A percentile compares a stretch with the other conserved stretches of the same genome.
Conservation (phyloP, 2,329 filamentous ascomycete species). For the Cyanodermella asteris region DNA sequence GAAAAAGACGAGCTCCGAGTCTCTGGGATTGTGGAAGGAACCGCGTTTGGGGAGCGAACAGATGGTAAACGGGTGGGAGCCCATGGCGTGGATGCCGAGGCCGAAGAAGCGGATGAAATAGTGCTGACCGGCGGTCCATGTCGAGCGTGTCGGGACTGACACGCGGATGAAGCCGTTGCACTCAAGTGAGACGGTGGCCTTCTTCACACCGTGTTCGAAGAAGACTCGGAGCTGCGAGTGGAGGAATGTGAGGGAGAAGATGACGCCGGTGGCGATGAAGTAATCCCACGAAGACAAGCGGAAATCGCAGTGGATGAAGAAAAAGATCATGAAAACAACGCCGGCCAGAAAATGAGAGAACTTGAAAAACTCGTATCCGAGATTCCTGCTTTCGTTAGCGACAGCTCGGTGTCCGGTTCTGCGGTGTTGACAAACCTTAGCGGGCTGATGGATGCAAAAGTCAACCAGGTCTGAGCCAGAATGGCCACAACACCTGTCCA, state of each 20-base stretch:
- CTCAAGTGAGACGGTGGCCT: conserved; percentile 8
- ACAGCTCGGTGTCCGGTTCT: no score
- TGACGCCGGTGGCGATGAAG: conserved; percentile 10
- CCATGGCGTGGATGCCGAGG: conserved; percentile 8
- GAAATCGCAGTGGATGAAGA: conserved; percentile 12
- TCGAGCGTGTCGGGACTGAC: conserved; percentile 7
- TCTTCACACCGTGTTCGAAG: conserved; percentile 6
- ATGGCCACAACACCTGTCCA: conserved; percentile 3
- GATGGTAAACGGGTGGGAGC: conserved; percentile 15
- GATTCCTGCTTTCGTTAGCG: no score
- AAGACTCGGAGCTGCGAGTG: conserved; percentile 8
- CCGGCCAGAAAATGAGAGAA: no score
- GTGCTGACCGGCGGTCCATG: conserved; percentile 34
- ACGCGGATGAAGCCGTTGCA: conserved; percentile 10
- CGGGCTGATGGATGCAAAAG: conserved; percentile 9
- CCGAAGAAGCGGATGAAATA: conserved; percentile 20
- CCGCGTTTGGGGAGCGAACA: conserved; percentile 7
- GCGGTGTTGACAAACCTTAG: conserved; percentile 7
- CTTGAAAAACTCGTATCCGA: no score
- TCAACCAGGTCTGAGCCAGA: not conserved
- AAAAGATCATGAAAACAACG: conserved; percentile 9
- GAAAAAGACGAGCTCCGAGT: conserved; percentile 10
- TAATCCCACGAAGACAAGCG: conserved; percentile 9
- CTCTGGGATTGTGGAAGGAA: not conserved
- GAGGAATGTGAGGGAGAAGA: conserved; percentile 8